Base-by-base conservation (phyloP, 176 grass and related monocot genomes). In the Oryza longistaminata region DNA sequence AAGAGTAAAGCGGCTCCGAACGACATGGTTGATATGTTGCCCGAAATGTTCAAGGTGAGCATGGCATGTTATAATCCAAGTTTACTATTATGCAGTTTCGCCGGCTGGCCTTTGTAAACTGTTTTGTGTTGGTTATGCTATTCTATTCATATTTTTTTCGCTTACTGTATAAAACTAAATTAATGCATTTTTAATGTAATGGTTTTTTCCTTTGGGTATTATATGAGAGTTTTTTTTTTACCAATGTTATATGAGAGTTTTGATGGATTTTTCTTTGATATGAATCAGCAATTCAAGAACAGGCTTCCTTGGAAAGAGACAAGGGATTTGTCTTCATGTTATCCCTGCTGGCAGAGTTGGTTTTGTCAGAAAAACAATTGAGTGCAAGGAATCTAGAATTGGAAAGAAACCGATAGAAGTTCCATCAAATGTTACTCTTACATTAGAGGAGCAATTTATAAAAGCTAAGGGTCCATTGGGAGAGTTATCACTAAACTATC, bases 341-440 rank as follows among this genome's bases (percentile, higher is more conserved):
- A 76, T 66, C 46, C 77, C 88, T 70, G 25, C 92, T 71, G 45
- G 75, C 60, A 87, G 78, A 77, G 71, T 93, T 64, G 68, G 91
- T 42, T 88, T 93, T 53, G 66, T 92, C 37, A 88, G 87, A 75
- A 90, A 87, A 65, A 82, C 78, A 78, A 78, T 99, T 10, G 90
- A 99, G 68, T 99, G 96, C 86, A 99, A 99, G 82, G 96, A 99
- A 52, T 99, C 95, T 52, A 93, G 95, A 86, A 94, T 97, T 29
- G 92, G 95, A 25, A 97, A 97, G 95, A 93, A 84, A 68, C 93
- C 91, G 0, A 94, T 99, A 2, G 84, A 89, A 76, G 91, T 99
- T 45, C 96, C 96, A 48, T 66, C 90, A 25, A 99, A 83, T 92
- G 96, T 99, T 87, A 93, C 78, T 77, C 87, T 99, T 48, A 92